phyloP scores from a whole-genome alignment of 163 green algal genomes.

The Prototheca wickerhamii region DNA sequence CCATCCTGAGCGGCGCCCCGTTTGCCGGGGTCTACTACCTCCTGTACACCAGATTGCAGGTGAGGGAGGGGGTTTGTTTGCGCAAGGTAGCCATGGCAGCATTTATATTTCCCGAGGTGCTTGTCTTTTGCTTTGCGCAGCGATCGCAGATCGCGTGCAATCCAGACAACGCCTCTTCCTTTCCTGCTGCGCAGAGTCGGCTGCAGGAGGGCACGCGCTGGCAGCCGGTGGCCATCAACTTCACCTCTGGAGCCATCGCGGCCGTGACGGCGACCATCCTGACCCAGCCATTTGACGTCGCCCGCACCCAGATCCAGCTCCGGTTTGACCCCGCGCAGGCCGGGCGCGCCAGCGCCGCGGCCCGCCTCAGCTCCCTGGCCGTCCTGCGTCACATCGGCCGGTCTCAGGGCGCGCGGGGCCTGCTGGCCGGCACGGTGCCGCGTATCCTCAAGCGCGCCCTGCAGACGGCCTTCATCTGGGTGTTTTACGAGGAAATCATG shows the following conservation, averaged over 20 bases:
- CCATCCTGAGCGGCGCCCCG: conserved; percentile 71
- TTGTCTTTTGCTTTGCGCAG: too few species aligned
- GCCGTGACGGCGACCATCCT: conserved; percentile 72
- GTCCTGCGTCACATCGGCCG: conserved; percentile 22
- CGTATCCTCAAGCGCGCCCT: conserved; percentile 72
- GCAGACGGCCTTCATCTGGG: conserved; percentile 89
- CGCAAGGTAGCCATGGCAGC: too few species aligned
- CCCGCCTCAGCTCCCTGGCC: conserved; percentile 10
- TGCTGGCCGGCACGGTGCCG: conserved; percentile 54
- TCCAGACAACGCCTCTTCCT: too few species aligned
- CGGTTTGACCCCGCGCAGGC: not conserved
- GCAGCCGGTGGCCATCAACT: conserved; percentile 41
- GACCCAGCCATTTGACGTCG: conserved; percentile 81
- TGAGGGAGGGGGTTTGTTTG: not conserved
- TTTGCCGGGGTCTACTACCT: conserved; percentile 89
- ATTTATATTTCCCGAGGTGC: too few species aligned
- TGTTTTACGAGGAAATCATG: conserved; percentile 77
- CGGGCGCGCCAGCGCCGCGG: conserved; percentile 3
- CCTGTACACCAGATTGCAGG: conserved; percentile 61
- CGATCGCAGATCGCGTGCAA: too few species aligned
- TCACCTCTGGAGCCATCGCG: conserved; percentile 55
- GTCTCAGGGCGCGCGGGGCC: conserved; percentile 34
- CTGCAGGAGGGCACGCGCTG: not conserved
- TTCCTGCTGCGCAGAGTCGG: not conserved
- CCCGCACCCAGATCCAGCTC: conserved; percentile 79